A percentile compares a stretch with the other conserved stretches of the same genome.
Evolutionary conservation across 176 grass and related monocot species (phyloP).

Genomic region (Eremochloa ophiuroides): DNA sequence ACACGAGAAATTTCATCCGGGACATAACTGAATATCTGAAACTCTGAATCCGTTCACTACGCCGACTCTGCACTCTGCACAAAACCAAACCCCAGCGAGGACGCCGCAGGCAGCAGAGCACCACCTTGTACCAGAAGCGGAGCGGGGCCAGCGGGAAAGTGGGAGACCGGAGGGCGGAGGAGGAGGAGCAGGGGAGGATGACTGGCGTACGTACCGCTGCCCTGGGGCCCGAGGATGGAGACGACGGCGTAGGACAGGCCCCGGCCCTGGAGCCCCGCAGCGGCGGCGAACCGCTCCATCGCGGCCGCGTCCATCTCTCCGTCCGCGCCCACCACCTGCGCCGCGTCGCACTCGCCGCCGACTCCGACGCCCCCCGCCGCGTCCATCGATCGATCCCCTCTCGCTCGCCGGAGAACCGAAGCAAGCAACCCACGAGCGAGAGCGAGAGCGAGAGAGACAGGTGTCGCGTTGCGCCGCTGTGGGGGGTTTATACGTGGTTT

Average conservation of each 20-base stretch:
- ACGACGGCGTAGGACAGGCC: slow-evolving; percentile 91
- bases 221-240: slow-evolving; percentile 85
- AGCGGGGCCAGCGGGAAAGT: too few species aligned
- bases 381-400: neutral
- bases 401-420: neutral
- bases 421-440: neutral
- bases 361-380: neutral
- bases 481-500: neutral
- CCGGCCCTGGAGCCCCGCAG: slow-evolving; percentile 28
- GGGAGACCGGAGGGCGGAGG: neutral
- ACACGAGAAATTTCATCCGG: neutral
- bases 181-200: neutral
- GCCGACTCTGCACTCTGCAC: too few species aligned
- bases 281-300: slow-evolving; percentile 54
- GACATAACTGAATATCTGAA: neutral
- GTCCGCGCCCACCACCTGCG: slow-evolving; percentile 66
- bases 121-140: too few species aligned
- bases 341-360: slow-evolving; percentile 31
- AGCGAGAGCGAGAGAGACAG: neutral
- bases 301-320: slow-evolving; percentile 58
- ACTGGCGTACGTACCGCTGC: slow-evolving; percentile 50
- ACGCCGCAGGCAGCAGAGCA: too few species aligned
- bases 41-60: too few species aligned
- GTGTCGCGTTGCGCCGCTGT: neutral
- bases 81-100: too few species aligned